Base-by-base conservation (phyloP, 2,329 filamentous ascomycete genomes). In the Ceratocystis eucalypticola region DNA sequence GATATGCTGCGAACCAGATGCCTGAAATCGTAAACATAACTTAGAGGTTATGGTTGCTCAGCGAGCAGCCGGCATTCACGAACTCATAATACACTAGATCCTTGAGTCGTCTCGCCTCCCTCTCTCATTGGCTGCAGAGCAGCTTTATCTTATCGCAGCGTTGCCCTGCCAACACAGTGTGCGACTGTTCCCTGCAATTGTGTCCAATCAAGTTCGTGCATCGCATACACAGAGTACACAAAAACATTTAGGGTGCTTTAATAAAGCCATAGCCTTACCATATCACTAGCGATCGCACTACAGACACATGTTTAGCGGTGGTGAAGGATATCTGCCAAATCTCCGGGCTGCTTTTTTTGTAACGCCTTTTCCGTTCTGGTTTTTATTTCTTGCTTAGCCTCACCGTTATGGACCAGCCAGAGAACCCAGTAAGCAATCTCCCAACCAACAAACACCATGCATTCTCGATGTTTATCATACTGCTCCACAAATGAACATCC, bases 371-470 rank as follows among this genome's bases (percentile, higher is more conserved):
- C 20, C 12, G 3, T 22, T 25, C 7, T 5, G 17, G 12, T 8
- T 30, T 20, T 28, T 5, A n/a, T 48, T 17, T 20, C 41, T 28
- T 45, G 10, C 28, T 5, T 30, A 44, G 30, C 62, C 6, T 33
- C n/a, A 25, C 45, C 22, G 57, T 4, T 8, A 66, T 66, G 65
- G 65, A 62, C 10, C 65, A 62, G 55, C 25, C 33, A 62, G 65
- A 66, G 22, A 62, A 66, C 33, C 44, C 44, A 15, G 65, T 66
- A 44, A 62, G 65, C 62, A n/a, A 17, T 25, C n/a, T 15, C 53
- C 22, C 28, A 17, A 57, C 53, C 25, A 57, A 17, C 22, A 57
- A 57, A 41, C 37, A 41, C 37, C 37, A 25, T 20, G 48, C 7
- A 53, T 8, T 33, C 53, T 57, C 53, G 10, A 57, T 57, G 10